Percentiles rank a stretch among this genome's conserved stretches.
These are phyloP conservation scores for Wickerhamiella parazyma DNA, from an alignment of 805 yeast species.

Conservation along the genomic window DNA sequence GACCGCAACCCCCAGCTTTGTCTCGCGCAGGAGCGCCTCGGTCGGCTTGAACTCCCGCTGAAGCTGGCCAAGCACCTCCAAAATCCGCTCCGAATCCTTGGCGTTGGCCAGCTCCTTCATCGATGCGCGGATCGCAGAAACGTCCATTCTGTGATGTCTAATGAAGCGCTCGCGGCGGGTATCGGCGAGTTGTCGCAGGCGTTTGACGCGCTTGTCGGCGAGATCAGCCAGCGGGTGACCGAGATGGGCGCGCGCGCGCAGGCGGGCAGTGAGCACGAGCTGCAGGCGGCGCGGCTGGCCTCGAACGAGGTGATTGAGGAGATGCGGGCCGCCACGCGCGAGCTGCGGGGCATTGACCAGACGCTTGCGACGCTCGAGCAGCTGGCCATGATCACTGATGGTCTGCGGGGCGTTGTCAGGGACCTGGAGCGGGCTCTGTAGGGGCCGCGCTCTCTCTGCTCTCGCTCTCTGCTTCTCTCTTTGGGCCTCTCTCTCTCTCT, in stretches of 20 bases:
- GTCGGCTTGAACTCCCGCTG: constrained; percentile 68
- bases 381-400: neutral
- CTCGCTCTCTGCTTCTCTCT: too few species aligned
- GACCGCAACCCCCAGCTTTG: constrained; percentile 94
- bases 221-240: neutral
- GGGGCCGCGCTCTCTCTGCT: too few species aligned
- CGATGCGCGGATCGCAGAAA: constrained; percentile 13
- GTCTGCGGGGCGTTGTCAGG: constrained; percentile 1
- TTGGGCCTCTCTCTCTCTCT: too few species aligned
- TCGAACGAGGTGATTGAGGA: neutral
- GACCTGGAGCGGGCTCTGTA: neutral
- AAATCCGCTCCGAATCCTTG: constrained; percentile 45
- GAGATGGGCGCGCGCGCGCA: neutral
- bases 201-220: neutral
- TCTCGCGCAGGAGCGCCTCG: constrained; percentile 74
- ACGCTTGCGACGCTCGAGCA: constrained; percentile 5
- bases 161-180: constrained; percentile 2
- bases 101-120: constrained; percentile 62
- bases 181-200: constrained; percentile 1
- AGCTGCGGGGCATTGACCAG: neutral
- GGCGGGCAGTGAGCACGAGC: neutral
- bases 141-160: constrained; percentile 17
- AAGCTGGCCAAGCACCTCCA: constrained; percentile 51
- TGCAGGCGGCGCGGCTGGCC: constrained; percentile 1
- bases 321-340: neutral